Conservation (phyloP, 768 basidiomycete genomes). For the Leccinum rimulosum region DNA sequence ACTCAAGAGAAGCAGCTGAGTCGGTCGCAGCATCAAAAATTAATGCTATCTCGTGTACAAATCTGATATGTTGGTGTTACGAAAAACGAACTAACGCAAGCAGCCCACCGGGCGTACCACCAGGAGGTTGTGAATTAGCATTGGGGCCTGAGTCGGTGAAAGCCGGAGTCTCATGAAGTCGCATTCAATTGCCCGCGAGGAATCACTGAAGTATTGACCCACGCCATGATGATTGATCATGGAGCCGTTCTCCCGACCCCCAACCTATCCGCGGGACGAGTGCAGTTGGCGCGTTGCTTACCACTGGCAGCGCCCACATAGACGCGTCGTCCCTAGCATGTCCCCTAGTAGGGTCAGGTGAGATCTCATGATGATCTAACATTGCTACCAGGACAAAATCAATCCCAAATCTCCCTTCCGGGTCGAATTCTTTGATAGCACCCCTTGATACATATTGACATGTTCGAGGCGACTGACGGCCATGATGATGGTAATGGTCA, state of each 20-base stretch:
- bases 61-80: background rate
- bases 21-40: background rate
- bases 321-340: background rate
- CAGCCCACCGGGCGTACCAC: background rate
- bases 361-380: background rate
- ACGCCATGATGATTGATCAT: background rate
- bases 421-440: background rate
- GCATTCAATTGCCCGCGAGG: background rate
- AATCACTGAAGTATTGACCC: no score
- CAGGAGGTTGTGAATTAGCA: no score
- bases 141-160: background rate
- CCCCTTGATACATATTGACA: background rate
- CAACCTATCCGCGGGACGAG: background rate
- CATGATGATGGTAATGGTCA: background rate
- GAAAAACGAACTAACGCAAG: background rate
- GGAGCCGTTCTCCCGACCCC: background rate
- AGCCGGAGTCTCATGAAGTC: background rate
- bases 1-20: no score
- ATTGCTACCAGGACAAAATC: background rate
- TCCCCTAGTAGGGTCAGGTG: background rate
- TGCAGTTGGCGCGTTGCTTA: background rate
- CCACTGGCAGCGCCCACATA: background rate
- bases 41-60: background rate
- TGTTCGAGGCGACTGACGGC: background rate
- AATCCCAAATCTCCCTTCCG: background rate